These are phyloP conservation scores for Diaporthe humulicola DNA, from an alignment of 2,329 filamentous ascomycete species.

Conservation along the genomic window DNA sequence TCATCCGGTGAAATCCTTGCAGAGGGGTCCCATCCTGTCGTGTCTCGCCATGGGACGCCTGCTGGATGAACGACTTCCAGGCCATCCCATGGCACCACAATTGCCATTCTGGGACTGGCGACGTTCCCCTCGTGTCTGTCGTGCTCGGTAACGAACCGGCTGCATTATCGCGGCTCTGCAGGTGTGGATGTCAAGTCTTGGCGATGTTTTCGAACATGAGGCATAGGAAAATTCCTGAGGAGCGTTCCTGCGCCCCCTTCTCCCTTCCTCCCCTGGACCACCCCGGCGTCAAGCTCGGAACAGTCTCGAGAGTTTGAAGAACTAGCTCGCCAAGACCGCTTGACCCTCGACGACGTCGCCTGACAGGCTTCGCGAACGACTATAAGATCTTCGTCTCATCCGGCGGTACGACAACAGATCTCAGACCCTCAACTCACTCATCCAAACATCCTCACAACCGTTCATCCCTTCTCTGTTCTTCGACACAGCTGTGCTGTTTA, in stretches of 20 bases:
- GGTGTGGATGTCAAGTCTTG: slow-evolving; percentile 11
- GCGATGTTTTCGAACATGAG: slow-evolving; percentile 28
- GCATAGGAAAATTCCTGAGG: slow-evolving; percentile 22
- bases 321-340: slow-evolving; percentile 26
- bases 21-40: neutral
- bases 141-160: slow-evolving; percentile 21
- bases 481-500: slow-evolving; percentile 39
- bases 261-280: neutral
- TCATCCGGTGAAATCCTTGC: neutral
- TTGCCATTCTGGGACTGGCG: neutral
- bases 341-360: neutral
- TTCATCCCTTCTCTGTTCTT: slow-evolving; percentile 27
- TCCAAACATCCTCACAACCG: slow-evolving; percentile 20
- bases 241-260: slow-evolving; percentile 10
- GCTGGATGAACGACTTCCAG: slow-evolving; percentile 1
- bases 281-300: slow-evolving; percentile 15
- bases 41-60: slow-evolving; percentile 20
- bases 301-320: slow-evolving; percentile 10
- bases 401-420: neutral
- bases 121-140: neutral
- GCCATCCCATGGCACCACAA: neutral
- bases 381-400: slow-evolving; percentile 35
- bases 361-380: slow-evolving; percentile 8
- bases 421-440: neutral
- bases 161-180: neutral